Conservation (phyloP, 2,329 filamentous ascomycete species). For the Aspergillus jensenii region DNA sequence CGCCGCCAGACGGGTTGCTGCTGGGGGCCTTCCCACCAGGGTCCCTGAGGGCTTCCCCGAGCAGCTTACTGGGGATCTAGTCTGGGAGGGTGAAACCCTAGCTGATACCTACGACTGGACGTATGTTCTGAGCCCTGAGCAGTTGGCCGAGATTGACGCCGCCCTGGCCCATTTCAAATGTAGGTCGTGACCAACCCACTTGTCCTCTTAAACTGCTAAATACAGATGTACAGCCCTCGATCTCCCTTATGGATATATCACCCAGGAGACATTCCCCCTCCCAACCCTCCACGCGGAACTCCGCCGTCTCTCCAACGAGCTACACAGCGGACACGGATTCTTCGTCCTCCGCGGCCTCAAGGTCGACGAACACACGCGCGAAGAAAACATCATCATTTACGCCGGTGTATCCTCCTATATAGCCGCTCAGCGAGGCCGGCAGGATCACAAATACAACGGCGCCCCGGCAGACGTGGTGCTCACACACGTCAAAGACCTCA, state of each 20-base stretch:
- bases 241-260: constrained; percentile 40
- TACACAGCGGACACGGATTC: constrained; percentile 47
- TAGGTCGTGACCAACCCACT: constrained; percentile 2
- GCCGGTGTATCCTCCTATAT: constrained; percentile 46
- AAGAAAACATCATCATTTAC: constrained; percentile 44
- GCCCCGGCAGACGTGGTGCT: constrained; percentile 50
- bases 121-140: constrained; percentile 33
- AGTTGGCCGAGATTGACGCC: constrained; percentile 45
- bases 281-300: constrained; percentile 36
- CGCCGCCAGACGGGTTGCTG: constrained; percentile 38
- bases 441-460: constrained; percentile 38
- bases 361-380: constrained; percentile 34
- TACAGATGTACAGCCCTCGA: constrained; percentile 26
- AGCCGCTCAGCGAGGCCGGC: constrained; percentile 39
- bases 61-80: constrained; percentile 42
- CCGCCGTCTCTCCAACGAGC: constrained; percentile 32
- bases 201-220: not conserved
- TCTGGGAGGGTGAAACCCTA: constrained; percentile 49
- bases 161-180: constrained; percentile 46
- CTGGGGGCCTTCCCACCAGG: not conserved
- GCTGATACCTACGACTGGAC: constrained; percentile 41
- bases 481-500: constrained; percentile 64
- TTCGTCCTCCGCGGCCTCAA: constrained; percentile 45
- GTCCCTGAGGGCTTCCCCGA: constrained; percentile 28
- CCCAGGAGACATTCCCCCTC: constrained; percentile 47